Evolutionary conservation across 352 stramenopile genomes (phyloP).

Genomic region (Aphanomyces euteiches): DNA sequence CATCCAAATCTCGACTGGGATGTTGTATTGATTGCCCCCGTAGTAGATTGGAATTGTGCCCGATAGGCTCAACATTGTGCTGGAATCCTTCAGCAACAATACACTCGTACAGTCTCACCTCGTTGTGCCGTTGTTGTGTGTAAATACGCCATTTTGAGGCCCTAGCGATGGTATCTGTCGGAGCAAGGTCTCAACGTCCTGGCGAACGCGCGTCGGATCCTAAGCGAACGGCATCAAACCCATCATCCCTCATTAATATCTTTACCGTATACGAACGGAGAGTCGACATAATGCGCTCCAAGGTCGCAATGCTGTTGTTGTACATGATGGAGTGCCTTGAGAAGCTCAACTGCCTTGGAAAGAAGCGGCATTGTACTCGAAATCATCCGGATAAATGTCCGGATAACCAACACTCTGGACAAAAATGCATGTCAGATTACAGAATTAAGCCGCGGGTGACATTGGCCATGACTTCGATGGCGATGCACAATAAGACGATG

Average conservation of each 20-base stretch:
- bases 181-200: slow-evolving; percentile 81
- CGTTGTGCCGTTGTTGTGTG: slow-evolving; percentile 82
- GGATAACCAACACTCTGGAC: neutral
- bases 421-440: neutral
- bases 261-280: slow-evolving; percentile 29
- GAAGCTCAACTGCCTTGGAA: too few relatives aligned
- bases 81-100: neutral
- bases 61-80: slow-evolving; percentile 75
- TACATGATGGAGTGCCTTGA: slow-evolving; percentile 5
- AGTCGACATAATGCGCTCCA: slow-evolving; percentile 26
- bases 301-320: slow-evolving; percentile 24
- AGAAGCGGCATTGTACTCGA: too few relatives aligned
- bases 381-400: slow-evolving; percentile 6
- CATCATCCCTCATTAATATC: neutral
- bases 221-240: neutral
- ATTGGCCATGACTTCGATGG: slow-evolving; percentile 28
- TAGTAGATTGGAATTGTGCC: slow-evolving; percentile 92
- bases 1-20: slow-evolving; percentile 87
- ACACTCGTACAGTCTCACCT: slow-evolving; percentile 31
- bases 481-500: slow-evolving; percentile 11
- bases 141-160: slow-evolving; percentile 80
- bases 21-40: slow-evolving; percentile 87
- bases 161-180: slow-evolving; percentile 82
- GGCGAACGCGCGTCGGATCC: slow-evolving; percentile 51
- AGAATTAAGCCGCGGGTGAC: slow-evolving; percentile 19